Evolutionary conservation across 2,329 filamentous ascomycete species (phyloP), one percentile per base, ranked within the genome.

Genomic region (Coniochaeta sp.): DNA sequence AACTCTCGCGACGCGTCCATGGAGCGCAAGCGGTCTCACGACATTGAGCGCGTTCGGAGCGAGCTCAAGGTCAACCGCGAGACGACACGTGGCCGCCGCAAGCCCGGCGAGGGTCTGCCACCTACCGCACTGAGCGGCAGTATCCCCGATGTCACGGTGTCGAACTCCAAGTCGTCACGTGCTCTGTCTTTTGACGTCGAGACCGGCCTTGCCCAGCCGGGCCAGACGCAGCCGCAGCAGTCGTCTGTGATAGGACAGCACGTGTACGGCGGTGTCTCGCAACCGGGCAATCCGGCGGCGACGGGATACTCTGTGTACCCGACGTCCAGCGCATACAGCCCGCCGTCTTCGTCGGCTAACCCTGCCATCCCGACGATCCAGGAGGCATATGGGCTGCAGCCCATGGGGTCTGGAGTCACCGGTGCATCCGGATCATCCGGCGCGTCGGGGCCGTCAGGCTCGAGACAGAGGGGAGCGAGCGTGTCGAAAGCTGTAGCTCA

Each of bases 61-160:
- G 70, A 73, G 55, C 70, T 74, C 28, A 64, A 66, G 59, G 47
- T 55, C 58, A 75, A 75, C 68, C 71, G 74, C 50, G 74, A 77
- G 57, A 81, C 79, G 65, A 78, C 77, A 61, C 75, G 77, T 28
- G 80, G 80, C 42, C 78, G 79, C 36, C 77, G 80, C 64, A 78
- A 74, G 67, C 77, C 79, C 9, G 80, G 80, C 59, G 79, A 82
- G 55, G 73, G 71, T 1, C 65, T 79, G 9, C 74, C 77, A 9
- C 65, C 71, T 3, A 68, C 72, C 34, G 69, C 70, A 1, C 34
- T 69, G 8, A 57, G 69, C 65, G 61, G 69, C 58, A 30, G 32
- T 34, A 22, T 44, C 24, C 38, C 55, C n/a, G 38, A 44, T 30
- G 38, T 44, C 8, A 57, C 55, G 24, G 4, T 44, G 10, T 42